Percentiles rank a stretch among this genome's conserved stretches.
These are phyloP conservation scores for Davidsoniella australis DNA, from an alignment of 2,329 filamentous ascomycete genomes.

Conservation along the genomic window DNA sequence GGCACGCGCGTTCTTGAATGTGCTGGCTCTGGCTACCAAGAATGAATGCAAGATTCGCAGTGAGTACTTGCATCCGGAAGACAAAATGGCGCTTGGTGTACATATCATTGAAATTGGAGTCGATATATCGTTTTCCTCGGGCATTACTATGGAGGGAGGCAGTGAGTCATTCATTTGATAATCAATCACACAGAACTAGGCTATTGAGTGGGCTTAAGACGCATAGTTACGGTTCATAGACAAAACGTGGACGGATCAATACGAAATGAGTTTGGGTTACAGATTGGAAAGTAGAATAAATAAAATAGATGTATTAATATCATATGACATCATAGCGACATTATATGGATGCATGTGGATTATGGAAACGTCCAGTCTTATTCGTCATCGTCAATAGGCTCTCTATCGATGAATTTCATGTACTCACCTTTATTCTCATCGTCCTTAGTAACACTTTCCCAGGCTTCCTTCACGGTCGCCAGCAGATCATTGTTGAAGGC, in stretches of 20 bases:
- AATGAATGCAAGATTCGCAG: conserved; percentile 38
- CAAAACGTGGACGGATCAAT: neutral
- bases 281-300: neutral
- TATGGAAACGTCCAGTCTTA: conserved; percentile 28
- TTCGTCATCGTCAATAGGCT: conserved; percentile 41
- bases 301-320: neutral
- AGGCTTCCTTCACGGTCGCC: conserved; percentile 49
- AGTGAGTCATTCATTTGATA: too few relatives aligned
- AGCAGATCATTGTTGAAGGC: conserved; percentile 58
- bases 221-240: neutral
- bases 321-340: neutral
- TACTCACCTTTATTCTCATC: conserved; percentile 36
- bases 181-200: too few relatives aligned
- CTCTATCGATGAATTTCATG: conserved; percentile 63
- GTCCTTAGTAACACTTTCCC: conserved; percentile 43
- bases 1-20: conserved; percentile 60
- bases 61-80: conserved; percentile 18
- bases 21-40: conserved; percentile 53
- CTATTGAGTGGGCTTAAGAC: too few relatives aligned
- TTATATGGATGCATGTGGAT: neutral
- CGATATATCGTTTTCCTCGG: neutral
- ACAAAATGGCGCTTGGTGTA: conserved; percentile 4
- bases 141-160: too few relatives aligned
- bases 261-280: neutral
- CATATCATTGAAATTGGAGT: conserved; percentile 11